Evolutionary conservation across 176 grass and related monocot species (phyloP), one percentile per base, ranked within the genome.

Genomic region (Carex scoparia): DNA sequence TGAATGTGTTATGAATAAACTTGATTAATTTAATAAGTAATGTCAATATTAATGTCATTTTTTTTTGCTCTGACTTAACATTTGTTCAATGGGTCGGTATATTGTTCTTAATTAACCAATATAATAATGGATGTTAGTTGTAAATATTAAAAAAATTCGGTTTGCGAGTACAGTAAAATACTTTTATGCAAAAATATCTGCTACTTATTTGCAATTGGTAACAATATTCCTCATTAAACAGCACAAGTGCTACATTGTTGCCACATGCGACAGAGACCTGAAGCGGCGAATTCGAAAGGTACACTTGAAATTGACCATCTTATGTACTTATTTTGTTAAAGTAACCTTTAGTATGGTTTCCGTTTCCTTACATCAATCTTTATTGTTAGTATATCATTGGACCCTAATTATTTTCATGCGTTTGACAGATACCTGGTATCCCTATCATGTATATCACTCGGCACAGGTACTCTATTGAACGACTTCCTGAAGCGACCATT

Each of bases 271-370:
- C 88, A 90, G 91, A 93, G 92, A 97, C 84, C 84, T 93, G 65
- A 94, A 97, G 64, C 88, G 95, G 83, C 91, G 92, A 82, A 93
- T 94, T 90, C 91, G 95, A 59, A 97, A 97, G 92, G 87, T 94
- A 89, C 12, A 44, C 4, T n/a, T 62, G 18, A 56, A 87, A n/a
- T 18, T 67, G 30, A 77, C 7, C 64, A 61, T 18, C 82, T 82
- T 61, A 3, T 51, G 5, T 30, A 44, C 38, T 3, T 3, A 51
- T 23, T 59, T 71, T 70, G 15, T 33, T 16, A 2, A 1, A 3
- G 15, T 4, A 57, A 84, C n/a, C 0, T 11, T 14, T 46, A 7
- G 1, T 40, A 10, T n/a, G 44, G 53, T 35, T 32, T 69, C 84
- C 27, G 16, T 84, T 61, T 40, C 0, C 1, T 75, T 8, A 32